Conservation (phyloP, 768 basidiomycete species). For the Lactarius vividus region DNA sequence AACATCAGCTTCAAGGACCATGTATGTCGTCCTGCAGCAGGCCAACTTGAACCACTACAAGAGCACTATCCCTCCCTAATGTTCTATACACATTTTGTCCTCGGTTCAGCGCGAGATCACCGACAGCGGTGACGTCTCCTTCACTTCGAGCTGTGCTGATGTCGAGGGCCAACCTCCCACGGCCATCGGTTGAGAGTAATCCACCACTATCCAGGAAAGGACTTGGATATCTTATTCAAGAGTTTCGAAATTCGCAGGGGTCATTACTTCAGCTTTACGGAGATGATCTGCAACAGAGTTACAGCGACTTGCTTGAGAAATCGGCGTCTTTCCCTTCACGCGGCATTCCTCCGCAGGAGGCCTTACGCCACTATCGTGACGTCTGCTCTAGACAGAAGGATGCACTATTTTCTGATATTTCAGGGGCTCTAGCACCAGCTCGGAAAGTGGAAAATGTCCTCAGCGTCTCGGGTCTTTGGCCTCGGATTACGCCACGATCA, state of each 20-base stretch:
- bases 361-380: not conserved
- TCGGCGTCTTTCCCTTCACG: no score
- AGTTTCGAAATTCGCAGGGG: not conserved
- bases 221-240: not conserved
- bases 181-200: no score
- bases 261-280: constrained; percentile 1
- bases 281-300: not conserved
- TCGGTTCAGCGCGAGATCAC: not conserved
- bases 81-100: not conserved
- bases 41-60: not conserved
- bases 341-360: not conserved
- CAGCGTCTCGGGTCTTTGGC: constrained; percentile 11
- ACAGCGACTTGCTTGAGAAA: not conserved
- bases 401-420: not conserved
- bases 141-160: not conserved
- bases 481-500: constrained; percentile 13
- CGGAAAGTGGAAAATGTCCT: not conserved
- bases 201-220: not conserved
- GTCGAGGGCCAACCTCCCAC: not conserved
- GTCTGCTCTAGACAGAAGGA: not conserved
- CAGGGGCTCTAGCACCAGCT: not conserved
- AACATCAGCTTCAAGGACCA: not conserved
- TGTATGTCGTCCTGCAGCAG: not conserved
- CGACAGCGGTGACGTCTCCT: not conserved
- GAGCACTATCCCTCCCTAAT: not conserved